phyloP scores from a whole-genome alignment of 108 stramenopile genomes.

The Nitzschia palea region DNA sequence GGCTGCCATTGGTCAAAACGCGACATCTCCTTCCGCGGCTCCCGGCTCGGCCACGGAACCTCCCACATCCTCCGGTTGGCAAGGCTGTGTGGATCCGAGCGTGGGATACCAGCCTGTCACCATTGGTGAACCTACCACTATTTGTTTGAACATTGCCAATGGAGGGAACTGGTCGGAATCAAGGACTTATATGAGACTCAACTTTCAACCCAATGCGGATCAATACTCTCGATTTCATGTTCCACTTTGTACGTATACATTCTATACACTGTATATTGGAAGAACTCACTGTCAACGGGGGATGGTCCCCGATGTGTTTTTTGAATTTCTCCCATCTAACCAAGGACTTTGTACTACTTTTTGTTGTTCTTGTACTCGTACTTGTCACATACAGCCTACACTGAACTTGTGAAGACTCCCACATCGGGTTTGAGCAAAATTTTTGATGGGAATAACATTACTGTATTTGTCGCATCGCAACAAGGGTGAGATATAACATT shows the following conservation, averaged over 20 bases:
- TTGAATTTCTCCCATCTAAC: background rate
- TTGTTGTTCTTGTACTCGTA: slow-evolving; percentile 10
- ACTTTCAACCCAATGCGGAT: slow-evolving; percentile 45
- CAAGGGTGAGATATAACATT: slow-evolving; percentile 34
- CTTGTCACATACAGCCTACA: slow-evolving; percentile 13
- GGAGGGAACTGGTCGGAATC: slow-evolving; percentile 19
- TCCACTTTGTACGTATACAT: slow-evolving; percentile 35
- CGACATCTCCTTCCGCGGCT: background rate
- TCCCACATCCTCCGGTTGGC: slow-evolving; percentile 3
- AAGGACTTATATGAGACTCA: slow-evolving; percentile 32
- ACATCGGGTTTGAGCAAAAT: background rate
- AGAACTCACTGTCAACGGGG: background rate
- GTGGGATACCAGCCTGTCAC: slow-evolving; percentile 11
- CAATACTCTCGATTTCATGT: slow-evolving; percentile 53
- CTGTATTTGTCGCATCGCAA: slow-evolving; percentile 38
- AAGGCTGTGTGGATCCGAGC: slow-evolving; percentile 25
- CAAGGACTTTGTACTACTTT: background rate
- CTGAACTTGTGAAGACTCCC: background rate
- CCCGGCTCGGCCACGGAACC: background rate
- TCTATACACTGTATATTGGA: background rate
- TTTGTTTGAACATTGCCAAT: slow-evolving; percentile 32
- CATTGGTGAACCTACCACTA: slow-evolving; percentile 30
- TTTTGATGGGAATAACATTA: slow-evolving; percentile 31
- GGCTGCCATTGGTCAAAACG: background rate
- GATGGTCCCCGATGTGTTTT: background rate